Conservation (phyloP, 805 yeast species). For the Myxozyma sirexii region DNA sequence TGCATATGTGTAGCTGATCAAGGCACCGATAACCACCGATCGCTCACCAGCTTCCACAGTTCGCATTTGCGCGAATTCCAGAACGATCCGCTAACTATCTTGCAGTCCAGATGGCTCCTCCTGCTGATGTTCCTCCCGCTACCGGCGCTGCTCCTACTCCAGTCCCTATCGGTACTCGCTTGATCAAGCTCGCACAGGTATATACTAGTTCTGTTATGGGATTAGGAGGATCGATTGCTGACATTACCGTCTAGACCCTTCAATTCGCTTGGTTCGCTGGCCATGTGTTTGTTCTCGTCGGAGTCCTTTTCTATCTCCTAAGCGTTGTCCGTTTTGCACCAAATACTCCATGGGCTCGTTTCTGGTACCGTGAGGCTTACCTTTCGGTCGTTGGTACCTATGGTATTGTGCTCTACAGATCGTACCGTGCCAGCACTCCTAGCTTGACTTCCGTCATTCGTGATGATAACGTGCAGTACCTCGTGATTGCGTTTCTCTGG, state of each 20-base stretch:
- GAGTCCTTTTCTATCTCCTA: conserved; percentile 47
- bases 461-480: conserved; percentile 77
- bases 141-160: conserved; percentile 18
- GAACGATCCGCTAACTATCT: background rate
- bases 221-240: background rate
- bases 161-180: conserved; percentile 15
- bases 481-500: conserved; percentile 57
- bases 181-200: conserved; percentile 29
- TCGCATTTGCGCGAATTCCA: background rate
- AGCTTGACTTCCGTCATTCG: conserved; percentile 44
- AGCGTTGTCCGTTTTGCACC: conserved; percentile 41
- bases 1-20: too few species aligned
- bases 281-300: conserved; percentile 53
- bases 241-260: conserved; percentile 34
- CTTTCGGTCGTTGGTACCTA: conserved; percentile 71
- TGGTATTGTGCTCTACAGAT: conserved; percentile 72
- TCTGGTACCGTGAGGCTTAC: conserved; percentile 62
- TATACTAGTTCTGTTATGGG: background rate
- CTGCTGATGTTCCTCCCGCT: conserved; percentile 13
- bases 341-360: conserved; percentile 42
- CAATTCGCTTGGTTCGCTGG: conserved; percentile 79
- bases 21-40: too few species aligned
- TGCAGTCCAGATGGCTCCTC: conserved; percentile 10
- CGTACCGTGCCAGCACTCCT: conserved; percentile 42
- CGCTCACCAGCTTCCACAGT: too few species aligned